Conservation (phyloP, 1,139 yeast species). For the Schwanniomyces etchellsii region DNA sequence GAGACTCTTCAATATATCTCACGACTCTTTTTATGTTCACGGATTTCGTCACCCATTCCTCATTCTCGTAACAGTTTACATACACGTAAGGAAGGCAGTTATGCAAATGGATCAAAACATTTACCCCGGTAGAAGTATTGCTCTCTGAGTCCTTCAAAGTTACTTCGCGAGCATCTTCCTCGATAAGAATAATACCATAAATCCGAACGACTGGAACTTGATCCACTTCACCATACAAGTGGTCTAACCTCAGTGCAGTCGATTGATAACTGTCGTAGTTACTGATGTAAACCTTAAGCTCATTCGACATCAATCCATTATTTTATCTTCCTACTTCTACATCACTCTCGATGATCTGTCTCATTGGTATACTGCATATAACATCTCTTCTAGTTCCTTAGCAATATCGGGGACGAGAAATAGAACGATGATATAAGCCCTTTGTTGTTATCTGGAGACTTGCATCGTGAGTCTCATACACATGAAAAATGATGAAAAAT, state of each 20-base stretch:
- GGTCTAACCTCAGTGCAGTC: constrained; percentile 29
- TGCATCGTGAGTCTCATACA: no score
- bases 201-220: constrained; percentile 74
- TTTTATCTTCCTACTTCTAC: no score
- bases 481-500: no score
- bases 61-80: constrained; percentile 39
- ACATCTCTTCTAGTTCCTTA: no score
- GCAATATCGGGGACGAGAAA: no score
- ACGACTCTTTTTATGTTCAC: constrained; percentile 10
- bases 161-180: background rate
- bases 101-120: constrained; percentile 62
- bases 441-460: no score
- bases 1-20: constrained; percentile 13
- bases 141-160: constrained; percentile 6
- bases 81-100: constrained; percentile 80
- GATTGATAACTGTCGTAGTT: constrained; percentile 62
- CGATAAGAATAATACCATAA: constrained; percentile 56
- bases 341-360: no score
- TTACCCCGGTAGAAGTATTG: constrained; percentile 11
- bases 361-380: no score
- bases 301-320: no score
- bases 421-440: no score
- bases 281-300: constrained; percentile 40
- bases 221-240: constrained; percentile 22
- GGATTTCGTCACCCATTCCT: constrained; percentile 1